These are phyloP conservation scores for Cyanidium caldarium DNA, from an alignment of 23 red algal species.

Conservation along the genomic window DNA sequence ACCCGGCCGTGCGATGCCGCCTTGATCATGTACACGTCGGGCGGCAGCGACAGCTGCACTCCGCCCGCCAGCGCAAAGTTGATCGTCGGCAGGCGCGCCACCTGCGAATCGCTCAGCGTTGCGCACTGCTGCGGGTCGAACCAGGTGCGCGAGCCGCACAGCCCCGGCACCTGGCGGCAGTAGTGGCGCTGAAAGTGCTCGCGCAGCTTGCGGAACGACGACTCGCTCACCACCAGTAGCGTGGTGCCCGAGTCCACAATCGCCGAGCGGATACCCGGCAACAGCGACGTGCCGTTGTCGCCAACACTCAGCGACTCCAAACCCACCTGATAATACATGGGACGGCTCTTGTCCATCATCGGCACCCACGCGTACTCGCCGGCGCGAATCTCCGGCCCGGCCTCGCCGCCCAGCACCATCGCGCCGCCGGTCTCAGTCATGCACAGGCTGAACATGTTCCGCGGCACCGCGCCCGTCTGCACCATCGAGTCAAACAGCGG, in stretches of 20 bases:
- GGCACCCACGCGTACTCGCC: constrained; percentile 37
- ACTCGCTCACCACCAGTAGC: constrained; percentile 37
- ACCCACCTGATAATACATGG: constrained; percentile 59
- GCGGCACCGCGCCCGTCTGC: constrained; percentile 12
- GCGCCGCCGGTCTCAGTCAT: constrained; percentile 56
- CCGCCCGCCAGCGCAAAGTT: constrained; percentile 20
- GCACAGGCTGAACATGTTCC: constrained; percentile 74
- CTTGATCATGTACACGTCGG: constrained; percentile 65
- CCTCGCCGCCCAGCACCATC: constrained; percentile 64
- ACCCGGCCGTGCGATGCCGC: constrained; percentile 26
- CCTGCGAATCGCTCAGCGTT: constrained; percentile 28
- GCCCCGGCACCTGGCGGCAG: constrained; percentile 31
- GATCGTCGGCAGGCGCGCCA: constrained; percentile 34
- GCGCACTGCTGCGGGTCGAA: constrained; percentile 59
- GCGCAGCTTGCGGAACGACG: constrained; percentile 14
- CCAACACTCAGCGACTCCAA: constrained; percentile 31
- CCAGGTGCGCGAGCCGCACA: constrained; percentile 42
- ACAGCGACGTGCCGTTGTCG: background rate
- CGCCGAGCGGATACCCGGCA: constrained; percentile 38
- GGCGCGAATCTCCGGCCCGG: constrained; percentile 18
- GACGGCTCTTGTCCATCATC: constrained; percentile 13
- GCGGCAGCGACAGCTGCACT: constrained; percentile 38
- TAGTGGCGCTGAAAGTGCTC: constrained; percentile 48
- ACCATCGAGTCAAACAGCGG: constrained; percentile 83
- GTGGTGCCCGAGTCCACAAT: constrained; percentile 97